phyloP scores from a whole-genome alignment of 805 yeast species.

The Cyberlindnera samutprakarnensis region DNA sequence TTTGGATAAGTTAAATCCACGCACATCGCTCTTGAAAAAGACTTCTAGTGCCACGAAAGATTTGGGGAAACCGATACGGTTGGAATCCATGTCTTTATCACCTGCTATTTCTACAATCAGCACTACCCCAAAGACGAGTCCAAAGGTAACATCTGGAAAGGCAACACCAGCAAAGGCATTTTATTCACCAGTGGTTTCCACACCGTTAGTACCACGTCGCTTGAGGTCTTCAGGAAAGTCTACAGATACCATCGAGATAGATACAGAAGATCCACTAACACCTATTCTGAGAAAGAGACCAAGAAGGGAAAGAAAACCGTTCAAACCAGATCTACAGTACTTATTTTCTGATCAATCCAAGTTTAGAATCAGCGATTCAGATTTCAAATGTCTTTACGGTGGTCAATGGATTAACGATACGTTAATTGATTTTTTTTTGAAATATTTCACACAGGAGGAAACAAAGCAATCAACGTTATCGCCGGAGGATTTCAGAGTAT shows the following conservation, averaged over 20 bases:
- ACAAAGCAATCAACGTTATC: conserved; percentile 21
- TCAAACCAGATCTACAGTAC: conserved; percentile 38
- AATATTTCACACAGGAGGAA: conserved; percentile 40
- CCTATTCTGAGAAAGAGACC: not conserved
- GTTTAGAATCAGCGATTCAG: conserved; percentile 56
- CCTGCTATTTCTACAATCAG: too few relatives aligned
- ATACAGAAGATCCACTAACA: not conserved
- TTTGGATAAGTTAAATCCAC: too few relatives aligned
- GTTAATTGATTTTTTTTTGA: conserved; percentile 76
- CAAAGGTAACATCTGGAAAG: not conserved
- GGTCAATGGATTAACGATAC: conserved; percentile 88
- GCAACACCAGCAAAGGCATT: conserved; percentile 3
- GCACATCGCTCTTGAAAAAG: too few relatives aligned
- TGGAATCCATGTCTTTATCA: too few relatives aligned
- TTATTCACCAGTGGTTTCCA: conserved; percentile 1
- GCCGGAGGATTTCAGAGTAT: conserved; percentile 40
- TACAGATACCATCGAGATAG: conserved; percentile 4
- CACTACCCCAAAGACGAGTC: too few relatives aligned
- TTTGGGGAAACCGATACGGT: too few relatives aligned
- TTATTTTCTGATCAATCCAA: conserved; percentile 46
- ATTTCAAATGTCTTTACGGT: conserved; percentile 71
- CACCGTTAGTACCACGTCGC: not conserved
- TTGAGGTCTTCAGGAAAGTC: not conserved
- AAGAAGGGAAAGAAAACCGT: conserved; percentile 10
- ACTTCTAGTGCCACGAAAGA: too few relatives aligned